Evolutionary conservation across 345 rosid species (phyloP).

Genomic region (Clarkia xantiana): DNA sequence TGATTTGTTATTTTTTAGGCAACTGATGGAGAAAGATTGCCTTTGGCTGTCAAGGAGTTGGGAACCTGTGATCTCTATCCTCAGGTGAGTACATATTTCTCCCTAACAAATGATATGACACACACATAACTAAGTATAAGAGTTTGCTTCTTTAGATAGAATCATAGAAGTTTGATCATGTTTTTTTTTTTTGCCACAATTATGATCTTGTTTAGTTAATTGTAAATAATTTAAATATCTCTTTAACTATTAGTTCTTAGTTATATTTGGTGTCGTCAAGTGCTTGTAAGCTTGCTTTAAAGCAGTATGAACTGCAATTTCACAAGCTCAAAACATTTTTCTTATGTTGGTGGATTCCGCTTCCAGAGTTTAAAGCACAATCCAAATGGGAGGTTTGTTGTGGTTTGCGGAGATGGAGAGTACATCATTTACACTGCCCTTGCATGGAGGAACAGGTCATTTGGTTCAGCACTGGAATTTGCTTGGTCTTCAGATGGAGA

Average conservation of each 20-base stretch:
- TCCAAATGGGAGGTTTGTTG: constrained; percentile 96
- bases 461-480: constrained; percentile 94
- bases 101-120: constrained; percentile 1
- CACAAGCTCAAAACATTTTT: constrained; percentile 1
- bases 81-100: constrained; percentile 46
- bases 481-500: constrained; percentile 98
- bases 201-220: too few relatives aligned
- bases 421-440: constrained; percentile 93
- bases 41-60: constrained; percentile 92
- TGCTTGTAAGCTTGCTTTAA: too few relatives aligned
- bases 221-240: too few relatives aligned
- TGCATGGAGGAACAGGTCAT: constrained; percentile 99
- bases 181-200: too few relatives aligned
- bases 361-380: constrained; percentile 89
- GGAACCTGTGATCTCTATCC: constrained; percentile 99
- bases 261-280: too few relatives aligned
- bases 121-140: background rate
- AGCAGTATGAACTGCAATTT: too few relatives aligned
- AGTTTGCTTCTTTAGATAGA: too few relatives aligned
- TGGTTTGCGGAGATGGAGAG: constrained; percentile 98
- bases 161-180: too few relatives aligned
- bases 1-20: constrained; percentile 33
- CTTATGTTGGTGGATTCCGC: constrained; percentile 2
- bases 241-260: too few relatives aligned
- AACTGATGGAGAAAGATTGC: constrained; percentile 97